Evolutionary conservation across 2,329 filamentous ascomycete species (phyloP).

Genomic region (Neopestalotiopsis clavispora): DNA sequence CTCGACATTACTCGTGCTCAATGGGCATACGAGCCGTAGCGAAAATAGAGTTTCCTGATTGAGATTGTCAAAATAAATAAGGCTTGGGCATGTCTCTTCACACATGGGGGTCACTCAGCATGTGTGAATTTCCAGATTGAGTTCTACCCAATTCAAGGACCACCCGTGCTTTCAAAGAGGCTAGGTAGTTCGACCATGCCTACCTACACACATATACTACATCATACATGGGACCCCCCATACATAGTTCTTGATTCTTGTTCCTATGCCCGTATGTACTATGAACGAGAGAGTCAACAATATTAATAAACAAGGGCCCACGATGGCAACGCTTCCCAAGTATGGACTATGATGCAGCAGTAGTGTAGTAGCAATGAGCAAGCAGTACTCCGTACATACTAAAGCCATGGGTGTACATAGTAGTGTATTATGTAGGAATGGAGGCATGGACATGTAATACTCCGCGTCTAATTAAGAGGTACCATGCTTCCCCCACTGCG

Average conservation of each 20-base stretch:
- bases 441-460: background rate
- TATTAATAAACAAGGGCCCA: background rate
- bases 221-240: background rate
- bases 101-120: background rate
- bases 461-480: background rate
- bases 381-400: background rate
- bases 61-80: background rate
- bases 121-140: background rate
- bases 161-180: background rate
- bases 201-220: background rate
- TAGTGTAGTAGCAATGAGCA: background rate
- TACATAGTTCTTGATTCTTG: background rate
- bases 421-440: background rate
- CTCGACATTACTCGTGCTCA: conserved; percentile 4
- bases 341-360: background rate
- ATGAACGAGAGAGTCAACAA: background rate
- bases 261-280: background rate
- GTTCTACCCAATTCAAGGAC: background rate
- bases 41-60: conserved; percentile 3
- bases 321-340: background rate
- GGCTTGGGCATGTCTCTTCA: background rate
- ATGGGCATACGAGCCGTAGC: background rate
- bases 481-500: conserved; percentile 5
- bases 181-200: background rate
- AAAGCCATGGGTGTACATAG: background rate